Evolutionary conservation across 129 eudicot genomes (phyloP).

Genomic region (carrot (Daucus carota)): DNA sequence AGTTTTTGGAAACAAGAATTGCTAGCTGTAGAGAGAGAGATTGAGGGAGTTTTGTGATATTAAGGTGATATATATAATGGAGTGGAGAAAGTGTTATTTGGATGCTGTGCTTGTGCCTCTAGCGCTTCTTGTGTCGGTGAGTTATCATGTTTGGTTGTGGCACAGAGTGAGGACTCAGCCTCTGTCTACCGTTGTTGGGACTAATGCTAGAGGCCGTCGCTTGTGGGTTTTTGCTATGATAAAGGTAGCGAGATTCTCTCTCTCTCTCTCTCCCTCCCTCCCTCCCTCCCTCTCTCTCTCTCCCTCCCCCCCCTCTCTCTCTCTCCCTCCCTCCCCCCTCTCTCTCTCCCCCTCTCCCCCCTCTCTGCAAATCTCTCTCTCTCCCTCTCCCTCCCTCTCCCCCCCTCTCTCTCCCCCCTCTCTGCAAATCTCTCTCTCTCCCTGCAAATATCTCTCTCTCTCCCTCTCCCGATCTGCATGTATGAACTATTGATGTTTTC

Average conservation of each 20-base stretch:
- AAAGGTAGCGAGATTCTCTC: conserved; percentile 37
- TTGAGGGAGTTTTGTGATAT: neutral
- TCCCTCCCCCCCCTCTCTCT: neutral
- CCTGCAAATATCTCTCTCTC: too few relatives aligned
- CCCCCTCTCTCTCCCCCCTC: neutral
- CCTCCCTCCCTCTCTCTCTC: neutral
- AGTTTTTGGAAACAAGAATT: neutral
- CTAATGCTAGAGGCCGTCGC: conserved; percentile 59
- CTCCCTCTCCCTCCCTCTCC: neutral
- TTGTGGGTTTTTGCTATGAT: conserved; percentile 79
- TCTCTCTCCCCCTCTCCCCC: too few relatives aligned
- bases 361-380: neutral
- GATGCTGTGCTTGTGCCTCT: conserved; percentile 71
- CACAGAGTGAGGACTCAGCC: conserved; percentile 63
- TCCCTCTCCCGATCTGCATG: too few relatives aligned
- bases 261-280: neutral
- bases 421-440: neutral
- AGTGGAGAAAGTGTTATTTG: conserved; percentile 77
- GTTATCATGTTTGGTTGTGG: conserved; percentile 81
- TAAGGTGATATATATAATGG: conserved; percentile 38
- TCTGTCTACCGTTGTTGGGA: conserved; percentile 64
- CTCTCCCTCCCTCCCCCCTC: neutral
- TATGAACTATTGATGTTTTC: too few relatives aligned
- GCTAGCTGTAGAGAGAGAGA: neutral
- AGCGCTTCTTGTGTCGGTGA: conserved; percentile 37